A percentile compares a stretch with the other conserved stretches of the same genome.
phyloP scores from a whole-genome alignment of 352 stramenopile genomes.

The Proteromonas lacertae region DNA sequence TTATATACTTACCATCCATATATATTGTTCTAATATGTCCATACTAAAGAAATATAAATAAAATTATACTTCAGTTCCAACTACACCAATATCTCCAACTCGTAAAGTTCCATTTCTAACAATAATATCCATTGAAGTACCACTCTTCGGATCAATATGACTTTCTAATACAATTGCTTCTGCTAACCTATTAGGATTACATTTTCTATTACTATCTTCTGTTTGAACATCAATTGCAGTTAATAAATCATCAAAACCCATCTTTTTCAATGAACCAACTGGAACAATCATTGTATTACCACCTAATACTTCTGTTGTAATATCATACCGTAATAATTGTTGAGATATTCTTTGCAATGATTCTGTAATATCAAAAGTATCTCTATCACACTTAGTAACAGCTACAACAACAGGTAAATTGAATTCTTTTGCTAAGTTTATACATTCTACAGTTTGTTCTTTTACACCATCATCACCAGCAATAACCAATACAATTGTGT shows the following conservation, averaged over 20 bases:
- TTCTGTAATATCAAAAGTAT: slow-evolving; percentile 6
- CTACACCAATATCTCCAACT: slow-evolving; percentile 66
- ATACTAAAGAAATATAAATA: slow-evolving; percentile 59
- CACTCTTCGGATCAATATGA: slow-evolving; percentile 57
- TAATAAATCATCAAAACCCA: slow-evolving; percentile 70
- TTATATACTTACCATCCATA: slow-evolving; percentile 2
- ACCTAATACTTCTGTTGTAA: slow-evolving; percentile 65
- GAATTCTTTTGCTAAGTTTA: slow-evolving; percentile 61
- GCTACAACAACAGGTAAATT: slow-evolving; percentile 77
- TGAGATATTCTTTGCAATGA: neutral
- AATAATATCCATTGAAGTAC: slow-evolving; percentile 65
- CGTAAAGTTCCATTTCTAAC: slow-evolving; percentile 81
- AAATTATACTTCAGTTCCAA: no score
- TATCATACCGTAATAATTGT: slow-evolving; percentile 47
- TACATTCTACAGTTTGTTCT: slow-evolving; percentile 85
- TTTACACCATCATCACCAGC: slow-evolving; percentile 88
- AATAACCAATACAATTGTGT: slow-evolving; percentile 83
- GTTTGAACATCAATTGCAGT: slow-evolving; percentile 75
- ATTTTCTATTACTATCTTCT: slow-evolving; percentile 73
- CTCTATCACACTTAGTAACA: slow-evolving; percentile 78
- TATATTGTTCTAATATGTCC: slow-evolving; percentile 6
- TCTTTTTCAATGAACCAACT: slow-evolving; percentile 71
- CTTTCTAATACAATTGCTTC: slow-evolving; percentile 81
- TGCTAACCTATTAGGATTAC: slow-evolving; percentile 35
- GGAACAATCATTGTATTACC: slow-evolving; percentile 62